These are phyloP conservation scores for Lentinus polychrous DNA, from an alignment of 1,284 basidiomycete species.

Conservation along the genomic window DNA sequence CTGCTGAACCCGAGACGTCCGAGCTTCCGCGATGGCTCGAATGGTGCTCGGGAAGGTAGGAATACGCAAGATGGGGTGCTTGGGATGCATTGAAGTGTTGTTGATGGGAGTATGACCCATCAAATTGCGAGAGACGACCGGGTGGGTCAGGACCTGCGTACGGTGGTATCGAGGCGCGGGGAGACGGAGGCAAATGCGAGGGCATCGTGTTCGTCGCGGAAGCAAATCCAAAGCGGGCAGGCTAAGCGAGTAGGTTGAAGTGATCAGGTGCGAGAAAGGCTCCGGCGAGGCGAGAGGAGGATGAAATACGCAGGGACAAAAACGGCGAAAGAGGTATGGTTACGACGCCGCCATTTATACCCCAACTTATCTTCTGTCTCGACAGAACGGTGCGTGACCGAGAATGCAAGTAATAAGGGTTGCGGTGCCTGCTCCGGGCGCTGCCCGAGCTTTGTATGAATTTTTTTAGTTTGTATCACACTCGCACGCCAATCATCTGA, in stretches of 20 bases:
- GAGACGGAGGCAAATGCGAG: slow-evolving; percentile 5
- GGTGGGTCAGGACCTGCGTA: neutral
- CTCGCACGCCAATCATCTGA: slow-evolving; percentile 2
- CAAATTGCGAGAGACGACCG: neutral
- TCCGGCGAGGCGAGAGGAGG: neutral
- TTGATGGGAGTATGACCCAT: neutral
- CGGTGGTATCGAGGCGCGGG: neutral
- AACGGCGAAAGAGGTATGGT: neutral
- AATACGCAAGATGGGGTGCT: no score
- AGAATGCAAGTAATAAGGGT: neutral
- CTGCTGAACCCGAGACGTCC: neutral
- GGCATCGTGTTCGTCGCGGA: slow-evolving; percentile 3
- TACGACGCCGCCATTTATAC: slow-evolving; percentile 1
- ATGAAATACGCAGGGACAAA: no score
- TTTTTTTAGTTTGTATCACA: neutral
- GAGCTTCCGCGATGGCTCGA: no score
- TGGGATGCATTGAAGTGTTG: no score
- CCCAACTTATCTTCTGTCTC: neutral
- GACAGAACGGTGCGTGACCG: neutral
- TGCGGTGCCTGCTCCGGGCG: slow-evolving; percentile 2
- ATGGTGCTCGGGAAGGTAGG: no score
- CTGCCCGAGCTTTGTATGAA: neutral
- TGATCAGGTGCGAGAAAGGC: neutral
- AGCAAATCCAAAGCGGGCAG: neutral
- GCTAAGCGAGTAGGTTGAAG: no score